phyloP scores from a whole-genome alignment of 2,329 filamentous ascomycete species.

The Penicillium sp. region DNA sequence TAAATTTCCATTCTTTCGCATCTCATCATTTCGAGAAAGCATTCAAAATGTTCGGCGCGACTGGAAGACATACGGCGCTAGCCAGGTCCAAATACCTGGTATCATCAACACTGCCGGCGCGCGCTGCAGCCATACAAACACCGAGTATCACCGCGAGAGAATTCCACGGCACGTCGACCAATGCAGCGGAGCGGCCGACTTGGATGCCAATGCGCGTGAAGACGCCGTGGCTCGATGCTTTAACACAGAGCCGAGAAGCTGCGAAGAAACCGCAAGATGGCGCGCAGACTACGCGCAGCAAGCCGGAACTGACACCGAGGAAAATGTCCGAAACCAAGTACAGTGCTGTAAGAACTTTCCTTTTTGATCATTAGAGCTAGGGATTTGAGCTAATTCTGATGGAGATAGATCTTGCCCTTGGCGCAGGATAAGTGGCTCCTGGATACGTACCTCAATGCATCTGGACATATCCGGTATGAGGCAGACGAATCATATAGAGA shows the following conservation, averaged over 20 bases:
- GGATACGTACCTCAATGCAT: constrained; percentile 71
- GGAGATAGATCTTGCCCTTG: constrained; percentile 55
- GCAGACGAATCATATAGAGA: not conserved
- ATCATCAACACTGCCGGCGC: constrained; percentile 8
- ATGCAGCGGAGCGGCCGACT: constrained; percentile 28
- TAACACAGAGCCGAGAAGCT: constrained; percentile 49
- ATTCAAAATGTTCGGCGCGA: constrained; percentile 14
- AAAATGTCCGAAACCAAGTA: constrained; percentile 68
- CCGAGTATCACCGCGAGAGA: constrained; percentile 11
- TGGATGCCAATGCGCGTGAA: constrained; percentile 55
- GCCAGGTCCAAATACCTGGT: constrained; percentile 19
- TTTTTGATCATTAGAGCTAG: constrained; percentile 2
- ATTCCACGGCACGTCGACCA: constrained; percentile 27
- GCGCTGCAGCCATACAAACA: constrained; percentile 9
- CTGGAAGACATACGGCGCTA: constrained; percentile 18
- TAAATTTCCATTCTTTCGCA: not conserved
- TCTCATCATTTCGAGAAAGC: not conserved
- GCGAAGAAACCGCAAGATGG: constrained; percentile 24
- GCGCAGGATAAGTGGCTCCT: constrained; percentile 70
- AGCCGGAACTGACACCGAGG: constrained; percentile 58
- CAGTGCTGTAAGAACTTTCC: constrained; percentile 50
- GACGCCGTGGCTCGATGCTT: constrained; percentile 64
- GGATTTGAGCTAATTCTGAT: constrained; percentile 11
- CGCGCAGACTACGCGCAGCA: constrained; percentile 23
- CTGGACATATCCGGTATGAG: constrained; percentile 60